These are phyloP conservation scores for Schizophyllum amplum DNA, from an alignment of 1,284 basidiomycete genomes.

Conservation along the genomic window DNA sequence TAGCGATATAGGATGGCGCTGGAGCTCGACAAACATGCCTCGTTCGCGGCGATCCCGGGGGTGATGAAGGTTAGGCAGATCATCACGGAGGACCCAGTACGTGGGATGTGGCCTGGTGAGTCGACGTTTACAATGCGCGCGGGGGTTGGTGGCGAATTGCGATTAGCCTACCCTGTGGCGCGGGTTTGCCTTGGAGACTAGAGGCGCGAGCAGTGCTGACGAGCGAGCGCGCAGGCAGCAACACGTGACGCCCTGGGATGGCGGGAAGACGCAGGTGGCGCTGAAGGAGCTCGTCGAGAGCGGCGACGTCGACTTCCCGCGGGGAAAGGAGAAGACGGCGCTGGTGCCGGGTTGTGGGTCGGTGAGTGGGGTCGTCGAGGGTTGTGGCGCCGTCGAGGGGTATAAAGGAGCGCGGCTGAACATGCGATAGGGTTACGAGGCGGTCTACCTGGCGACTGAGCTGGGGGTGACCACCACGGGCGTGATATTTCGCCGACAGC, in stretches of 20 bases:
- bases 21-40: no score
- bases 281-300: constrained; percentile 44
- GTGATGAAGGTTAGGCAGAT: no score
- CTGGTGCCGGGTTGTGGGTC: constrained; percentile 69
- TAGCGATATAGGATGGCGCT: no score
- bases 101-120: no score
- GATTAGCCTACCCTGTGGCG: no score
- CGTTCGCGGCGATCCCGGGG: no score
- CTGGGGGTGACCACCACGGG: constrained; percentile 42
- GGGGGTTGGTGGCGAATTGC: no score
- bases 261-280: constrained; percentile 35
- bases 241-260: neutral
- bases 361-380: constrained; percentile 28
- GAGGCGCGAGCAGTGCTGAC: no score
- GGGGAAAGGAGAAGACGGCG: constrained; percentile 20
- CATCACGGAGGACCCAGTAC: no score
- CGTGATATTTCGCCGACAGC: constrained; percentile 54
- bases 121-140: no score
- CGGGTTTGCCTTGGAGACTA: no score
- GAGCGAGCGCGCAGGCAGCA: neutral
- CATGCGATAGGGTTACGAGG: constrained; percentile 55
- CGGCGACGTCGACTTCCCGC: constrained; percentile 38
- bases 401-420: neutral
- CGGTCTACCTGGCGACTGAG: constrained; percentile 40
- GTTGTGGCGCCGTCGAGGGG: no score